Base-by-base conservation (phyloP, 768 basidiomycete genomes). In the Tricholoma saponaceum region DNA sequence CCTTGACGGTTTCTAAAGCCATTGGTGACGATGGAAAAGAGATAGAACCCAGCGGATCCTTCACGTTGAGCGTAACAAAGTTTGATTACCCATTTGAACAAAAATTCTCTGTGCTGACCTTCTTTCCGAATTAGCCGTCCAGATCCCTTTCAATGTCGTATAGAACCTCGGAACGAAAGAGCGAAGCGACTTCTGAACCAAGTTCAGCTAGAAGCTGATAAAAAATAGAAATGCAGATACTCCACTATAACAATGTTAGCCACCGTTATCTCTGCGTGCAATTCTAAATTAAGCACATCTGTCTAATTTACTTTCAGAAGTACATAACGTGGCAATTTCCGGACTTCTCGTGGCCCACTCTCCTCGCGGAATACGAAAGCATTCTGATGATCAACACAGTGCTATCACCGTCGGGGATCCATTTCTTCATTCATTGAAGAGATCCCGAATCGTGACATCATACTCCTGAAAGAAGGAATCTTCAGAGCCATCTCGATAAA, bases 1-100 rank as follows among this genome's bases (percentile, higher is more conserved):
- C 64, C 5, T 75, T 80, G 53, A 58, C 71, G n/a, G 74, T 80
- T 32, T 59, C 61, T 2, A 77, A 75, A 58, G 69, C 72, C 1
- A 41, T 67, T 4, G 73, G 74, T 43, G 60, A 54, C 20, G 58
- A 68, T 51, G 75, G 78, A 5, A 58, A 67, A 14, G 72, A 76
- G 41, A 43, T 43, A 43, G 18, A 20, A 43, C 41, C 41, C n/a
- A 43, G 39, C 39, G 39, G 39, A 18, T 41, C 39, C 39, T 43
- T 43, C 41, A 43, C 18, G 18, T 43, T 43, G 41, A 20, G 41
- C 7, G n/a, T 18, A 43, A 43, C 41, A 43, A 43, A 18, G 41
- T 43, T 41, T 41, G 39, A 41, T 41, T 16, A 18, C 39, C 16
- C 39, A 18, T 41, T 41, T 41, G 16, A n/a, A 41, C 39, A 7